Evolutionary conservation across 202 grass and related monocot species (phyloP), one percentile per base, ranked within the genome.

Genomic region (Bolboschoenoplectus hybrid): DNA sequence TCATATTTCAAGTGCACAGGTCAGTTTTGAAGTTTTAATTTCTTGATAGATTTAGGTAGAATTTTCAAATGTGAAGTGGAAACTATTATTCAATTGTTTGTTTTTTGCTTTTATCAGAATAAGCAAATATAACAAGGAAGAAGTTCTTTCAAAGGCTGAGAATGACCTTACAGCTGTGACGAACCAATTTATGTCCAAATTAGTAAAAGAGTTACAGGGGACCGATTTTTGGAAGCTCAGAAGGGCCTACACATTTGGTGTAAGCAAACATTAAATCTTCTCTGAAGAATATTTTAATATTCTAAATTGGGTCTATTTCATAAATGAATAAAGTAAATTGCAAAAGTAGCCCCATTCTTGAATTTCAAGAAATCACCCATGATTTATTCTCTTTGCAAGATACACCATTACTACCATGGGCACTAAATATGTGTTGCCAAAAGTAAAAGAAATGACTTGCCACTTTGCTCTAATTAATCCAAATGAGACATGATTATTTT

Each of bases 1-100:
- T 94, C 63, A 98, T 98, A 86, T 98, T 98, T 88, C 96, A 98
- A 87, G 93, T 98, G 43, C 96, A 98, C 73, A 98, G 96, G 96
- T 91, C 81, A 82, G 88, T 16, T 82, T 34, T 26, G 26, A 2
- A 82, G 12, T 9, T 66, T 65, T 14, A 7, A 14, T 66, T 49
- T 8, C 63, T 52, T 67, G 34, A 20, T 61, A 63, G 34, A 14
- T 62, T 85, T 34, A 61, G 2, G 14, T 70, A 56, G 4, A n/a
- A 45, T 7, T 6, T 34, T 83, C 36, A 68, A 53, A 56, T 39
- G 43, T 69, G 26, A 56, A 67, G 20, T 16, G 10, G 17, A 49
- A 26, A 35, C 35, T 53, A 46, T 40, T n/a, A 74, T 61, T 35
- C n/a, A 46, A 5, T 17, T 61, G 13, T 56, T 74, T 63, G 20